Evolutionary conservation across 2,329 filamentous ascomycete species (phyloP).

Genomic region (Drechslerella dactyloides): DNA sequence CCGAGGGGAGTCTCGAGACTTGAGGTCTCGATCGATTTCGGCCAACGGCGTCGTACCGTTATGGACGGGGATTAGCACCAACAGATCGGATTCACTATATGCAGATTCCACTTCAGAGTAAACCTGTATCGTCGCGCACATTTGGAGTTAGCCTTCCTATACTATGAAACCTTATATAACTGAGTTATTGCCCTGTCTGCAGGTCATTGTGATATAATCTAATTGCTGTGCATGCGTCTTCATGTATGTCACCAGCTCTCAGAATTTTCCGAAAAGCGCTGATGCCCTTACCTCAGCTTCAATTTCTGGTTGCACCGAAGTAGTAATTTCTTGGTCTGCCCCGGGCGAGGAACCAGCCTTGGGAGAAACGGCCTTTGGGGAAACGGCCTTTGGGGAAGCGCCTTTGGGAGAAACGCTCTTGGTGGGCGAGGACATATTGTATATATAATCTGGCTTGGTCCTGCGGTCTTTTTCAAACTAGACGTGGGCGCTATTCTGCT

Average conservation of each 20-base stretch:
- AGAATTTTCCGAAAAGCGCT: too few species aligned
- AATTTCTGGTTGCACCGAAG: neutral
- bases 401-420: constrained; percentile 1
- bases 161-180: neutral
- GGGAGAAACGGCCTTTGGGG: neutral
- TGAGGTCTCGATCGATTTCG: too few species aligned
- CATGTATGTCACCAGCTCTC: too few species aligned
- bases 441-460: neutral
- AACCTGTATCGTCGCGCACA: neutral
- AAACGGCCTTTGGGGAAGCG: neutral
- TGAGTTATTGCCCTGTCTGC: neutral
- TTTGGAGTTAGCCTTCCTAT: neutral
- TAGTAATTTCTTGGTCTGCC: neutral
- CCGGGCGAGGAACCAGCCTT: neutral
- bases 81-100: constrained; percentile 26
- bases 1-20: too few species aligned
- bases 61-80: neutral
- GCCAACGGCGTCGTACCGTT: too few species aligned
- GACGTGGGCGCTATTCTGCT: neutral
- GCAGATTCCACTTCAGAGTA: constrained; percentile 10
- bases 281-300: constrained; percentile 1
- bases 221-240: too few species aligned
- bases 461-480: neutral
- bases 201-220: neutral
- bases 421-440: neutral